Evolutionary conservation across 352 stramenopile genomes (phyloP), one percentile per base, ranked within the genome.

Genomic region (Phytophthora quininea): DNA sequence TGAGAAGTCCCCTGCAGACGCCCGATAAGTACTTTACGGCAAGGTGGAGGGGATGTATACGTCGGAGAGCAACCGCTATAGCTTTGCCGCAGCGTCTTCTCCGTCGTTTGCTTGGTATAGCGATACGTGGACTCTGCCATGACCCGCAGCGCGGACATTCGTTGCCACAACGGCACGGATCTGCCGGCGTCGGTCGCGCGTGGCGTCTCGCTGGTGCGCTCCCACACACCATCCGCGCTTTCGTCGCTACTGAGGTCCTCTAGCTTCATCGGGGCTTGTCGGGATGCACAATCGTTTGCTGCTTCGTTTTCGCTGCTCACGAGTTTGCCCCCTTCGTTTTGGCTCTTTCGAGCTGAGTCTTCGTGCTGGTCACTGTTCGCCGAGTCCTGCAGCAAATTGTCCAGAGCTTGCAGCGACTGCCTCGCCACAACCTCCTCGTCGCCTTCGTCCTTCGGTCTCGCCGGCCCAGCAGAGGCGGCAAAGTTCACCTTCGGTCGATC

Each of bases 81-180:
- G 40, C 62, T 71, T 38, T 56, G 19, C 15, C 57, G 19, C 38
- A 62, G 29, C 40, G 64, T 67, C 49, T 69, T 63, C 31, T 70
- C 64, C 19, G 58, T 65, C 49, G 50, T 76, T 42, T 69, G 58
- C 58, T 72, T 68, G 15, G 68, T 63, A 7, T 68, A 71, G 35
- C 32, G 62, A 46, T 72, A 75, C n/a, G 67, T 73, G 11, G 54
- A 64, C 9, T 76, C 69, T 11, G 69, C 64, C 64, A 69, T 71
- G 9, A 61, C 54, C 35, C 62, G 69, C 58, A 76, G 33, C 31
- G 51, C 69, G 24, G 69, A 73, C 40, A 76, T 70, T 52, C 53
- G 56, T 29, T 45, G 47, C 69, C 69, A 76, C 4, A 73, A 45
- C 40, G 52, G 54, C 31, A 47, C 46, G 32, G 58, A 55, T 15